Evolutionary conservation across 2,329 filamentous ascomycete genomes (phyloP), one percentile per base, ranked within the genome.

Genomic region (Aureobasidium lini): DNA sequence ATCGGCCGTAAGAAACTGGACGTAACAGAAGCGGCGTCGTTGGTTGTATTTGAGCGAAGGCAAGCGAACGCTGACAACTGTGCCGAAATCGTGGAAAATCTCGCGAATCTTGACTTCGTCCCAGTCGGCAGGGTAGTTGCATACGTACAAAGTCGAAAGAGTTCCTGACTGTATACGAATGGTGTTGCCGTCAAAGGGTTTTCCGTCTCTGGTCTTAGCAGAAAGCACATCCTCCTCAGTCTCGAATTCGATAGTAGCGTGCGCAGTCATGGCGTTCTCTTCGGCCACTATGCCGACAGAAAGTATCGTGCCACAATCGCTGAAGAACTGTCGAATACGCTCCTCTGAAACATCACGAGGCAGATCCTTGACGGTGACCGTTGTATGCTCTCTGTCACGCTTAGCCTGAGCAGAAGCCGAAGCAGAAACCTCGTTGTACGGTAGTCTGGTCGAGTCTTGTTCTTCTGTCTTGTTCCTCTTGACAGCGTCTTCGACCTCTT

Each of bases 21-120:
- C 81, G 72, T 99, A 99, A 76, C 92, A 96, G 76, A 99, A 99
- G 28, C 94, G 87, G 34, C 94, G 89, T 66, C 89, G 86, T 1
- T 87, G 86, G 68, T 96, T 93, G 72, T 82, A 91, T 71, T 95
- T 95, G 54, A 99, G 82, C 60, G 90, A 96, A 1, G 94, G 94
- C 75, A 94, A 94, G 23, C 94, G 87, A 56, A 97, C 81, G 67
- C 87, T 89, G 59, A 95, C 79, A 59, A 99, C 86, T 44, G 93
- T 84, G 44, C 94, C 94, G 67, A 86, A 93, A 63, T 83, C 78
- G 62, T 81, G 79, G 73, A 93, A 93, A 3, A 93, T 73, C 37
- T 82, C 72, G 42, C 83, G 82, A 23, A 94, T 81, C 66, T 84
- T 89, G 2, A 76, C 72, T 65, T 92, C 87, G 67, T 92, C 88